These are phyloP conservation scores for Cylindrotheca fusiformis DNA, from an alignment of 108 stramenopile species.

Conservation along the genomic window DNA sequence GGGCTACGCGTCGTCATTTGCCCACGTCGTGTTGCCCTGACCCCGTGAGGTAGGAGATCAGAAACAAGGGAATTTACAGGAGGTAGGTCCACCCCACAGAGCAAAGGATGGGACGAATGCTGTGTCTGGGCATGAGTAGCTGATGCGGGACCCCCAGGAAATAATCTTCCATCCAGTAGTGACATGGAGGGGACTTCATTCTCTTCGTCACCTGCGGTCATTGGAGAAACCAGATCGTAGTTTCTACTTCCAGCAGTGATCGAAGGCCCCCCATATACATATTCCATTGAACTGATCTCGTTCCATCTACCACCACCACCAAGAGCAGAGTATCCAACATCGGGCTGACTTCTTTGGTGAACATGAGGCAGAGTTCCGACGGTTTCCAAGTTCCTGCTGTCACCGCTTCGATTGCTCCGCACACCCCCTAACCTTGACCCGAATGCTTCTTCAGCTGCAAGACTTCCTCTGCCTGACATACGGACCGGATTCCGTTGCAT, in stretches of 20 bases:
- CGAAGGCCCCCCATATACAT: conserved; percentile 66
- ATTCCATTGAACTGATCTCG: conserved; percentile 67
- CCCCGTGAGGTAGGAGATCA: conserved; percentile 36
- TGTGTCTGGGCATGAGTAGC: conserved; percentile 52
- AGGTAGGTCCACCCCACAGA: conserved; percentile 56
- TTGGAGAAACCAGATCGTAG: conserved; percentile 36
- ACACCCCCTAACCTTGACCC: neutral
- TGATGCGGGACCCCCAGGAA: conserved; percentile 75
- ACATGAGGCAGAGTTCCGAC: conserved; percentile 45
- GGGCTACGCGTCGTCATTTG: conserved; percentile 28
- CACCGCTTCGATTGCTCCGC: neutral
- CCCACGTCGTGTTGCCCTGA: conserved; percentile 25
- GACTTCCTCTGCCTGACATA: conserved; percentile 10
- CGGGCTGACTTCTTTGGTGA: conserved; percentile 57
- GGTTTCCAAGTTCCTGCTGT: neutral
- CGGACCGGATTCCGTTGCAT: conserved; percentile 11
- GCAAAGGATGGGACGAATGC: conserved; percentile 58
- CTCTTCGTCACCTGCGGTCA: conserved; percentile 16
- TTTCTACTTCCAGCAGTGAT: conserved; percentile 55
- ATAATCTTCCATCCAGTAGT: conserved; percentile 58
- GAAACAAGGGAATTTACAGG: conserved; percentile 68
- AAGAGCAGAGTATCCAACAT: conserved; percentile 49
- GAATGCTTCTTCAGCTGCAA: neutral
- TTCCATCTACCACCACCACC: conserved; percentile 34
- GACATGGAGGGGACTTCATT: conserved; percentile 16